Percentiles rank a stretch among this genome's conserved stretches.
Conservation (phyloP, 1,139 yeast species). For the Yamadazyma atlantica region DNA sequence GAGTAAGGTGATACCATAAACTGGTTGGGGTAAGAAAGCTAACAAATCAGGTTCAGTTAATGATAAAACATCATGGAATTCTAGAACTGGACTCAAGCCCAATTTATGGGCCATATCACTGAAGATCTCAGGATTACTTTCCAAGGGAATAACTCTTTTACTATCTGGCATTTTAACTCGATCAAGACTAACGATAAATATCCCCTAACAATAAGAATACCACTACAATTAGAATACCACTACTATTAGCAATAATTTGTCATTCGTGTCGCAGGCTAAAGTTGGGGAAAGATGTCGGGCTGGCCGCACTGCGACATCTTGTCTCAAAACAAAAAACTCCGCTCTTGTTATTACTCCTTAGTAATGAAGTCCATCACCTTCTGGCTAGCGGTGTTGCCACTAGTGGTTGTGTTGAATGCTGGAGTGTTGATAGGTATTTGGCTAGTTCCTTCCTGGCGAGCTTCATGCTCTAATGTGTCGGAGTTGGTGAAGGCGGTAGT, state of each 20-base stretch:
- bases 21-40: slow-evolving; percentile 80
- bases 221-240: no score
- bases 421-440: not conserved
- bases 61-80: slow-evolving; percentile 81
- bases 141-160: slow-evolving; percentile 71
- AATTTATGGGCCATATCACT: slow-evolving; percentile 64
- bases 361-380: not conserved
- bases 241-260: no score
- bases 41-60: slow-evolving; percentile 76
- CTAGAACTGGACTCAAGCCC: slow-evolving; percentile 63
- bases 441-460: not conserved
- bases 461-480: slow-evolving; percentile 4
- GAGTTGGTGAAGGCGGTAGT: slow-evolving; percentile 12
- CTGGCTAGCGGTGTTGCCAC: slow-evolving; percentile 4
- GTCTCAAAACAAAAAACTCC: not conserved
- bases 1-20: slow-evolving; percentile 68
- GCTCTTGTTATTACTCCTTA: no score
- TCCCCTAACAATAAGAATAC: no score
- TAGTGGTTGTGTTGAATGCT: not conserved
- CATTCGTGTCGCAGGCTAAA: not conserved
- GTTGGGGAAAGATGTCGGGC: no score
- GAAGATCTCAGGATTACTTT: slow-evolving; percentile 86
- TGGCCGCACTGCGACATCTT: not conserved
- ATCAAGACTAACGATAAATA: no score
- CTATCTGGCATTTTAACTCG: slow-evolving; percentile 4